Evolutionary conservation across 1,284 basidiomycete genomes (phyloP), one percentile per base, ranked within the genome.

Genomic region (Pascua sp.): DNA sequence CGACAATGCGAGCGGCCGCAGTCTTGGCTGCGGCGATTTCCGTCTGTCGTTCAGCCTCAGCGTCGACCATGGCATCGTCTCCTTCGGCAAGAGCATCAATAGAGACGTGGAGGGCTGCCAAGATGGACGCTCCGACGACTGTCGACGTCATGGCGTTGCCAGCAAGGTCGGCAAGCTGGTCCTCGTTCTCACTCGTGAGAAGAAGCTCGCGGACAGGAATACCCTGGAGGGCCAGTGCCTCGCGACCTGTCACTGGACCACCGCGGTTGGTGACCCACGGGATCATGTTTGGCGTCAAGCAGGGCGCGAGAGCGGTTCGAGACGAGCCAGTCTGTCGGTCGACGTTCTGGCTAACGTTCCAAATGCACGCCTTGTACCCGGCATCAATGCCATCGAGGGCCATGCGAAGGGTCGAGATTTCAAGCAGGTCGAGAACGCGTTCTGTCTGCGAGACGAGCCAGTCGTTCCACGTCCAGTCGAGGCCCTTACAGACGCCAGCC

Each of bases 341-440:
- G 37, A 97, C 94, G 65, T 97, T 97, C 75, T 97, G 93, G 5
- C 91, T 94, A n/a, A 97, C 81, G 75, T 97, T 97, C 94, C 93
- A 97, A 1, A 96, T 89, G 77, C 87, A 92, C 84, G 90, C 92
- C 72, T 94, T 93, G 77, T 86, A 92, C 0, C 84, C 86, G 1
- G 91, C 86, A 67, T 94, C 92, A 38, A 90, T 80, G 1, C 89
- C 90, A 50, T 86, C 83, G 60, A 84, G 85, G 1, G 91, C 90
- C 58, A 87, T 86, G 38, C 92, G 87, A 42, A 97, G 81, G 12
- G 88, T 81, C 69, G 83, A 89, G 67, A 97, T 95, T 69, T 97
- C 93, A 84, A 95, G 88, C 58, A 97, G 77, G 74, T 97, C 93
- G 84, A 91, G 89, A 4, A 97, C 93, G 41, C 93, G 85, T 71